phyloP scores from a whole-genome alignment of 2,329 filamentous ascomycete species.

The Aspergillus pseudonomiae region DNA sequence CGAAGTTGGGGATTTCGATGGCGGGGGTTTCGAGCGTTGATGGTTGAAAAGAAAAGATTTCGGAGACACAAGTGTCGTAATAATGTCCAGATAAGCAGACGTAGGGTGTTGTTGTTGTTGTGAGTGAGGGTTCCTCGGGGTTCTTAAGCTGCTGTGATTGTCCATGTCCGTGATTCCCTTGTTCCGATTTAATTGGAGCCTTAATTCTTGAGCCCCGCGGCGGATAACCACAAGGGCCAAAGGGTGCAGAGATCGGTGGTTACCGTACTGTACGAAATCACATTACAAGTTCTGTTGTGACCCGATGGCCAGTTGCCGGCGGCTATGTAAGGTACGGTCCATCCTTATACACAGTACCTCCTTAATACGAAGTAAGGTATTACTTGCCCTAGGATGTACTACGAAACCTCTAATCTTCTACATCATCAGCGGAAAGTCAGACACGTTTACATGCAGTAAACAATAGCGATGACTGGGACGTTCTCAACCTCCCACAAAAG shows the following conservation, averaged over 20 bases:
- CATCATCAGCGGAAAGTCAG: not conserved
- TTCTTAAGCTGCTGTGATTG: slow-evolving; percentile 17
- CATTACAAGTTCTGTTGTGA: not conserved
- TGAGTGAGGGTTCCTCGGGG: slow-evolving; percentile 22
- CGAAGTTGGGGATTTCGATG: slow-evolving; percentile 18
- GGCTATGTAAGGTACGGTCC: not conserved
- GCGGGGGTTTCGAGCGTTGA: slow-evolving; percentile 24
- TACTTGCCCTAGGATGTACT: not conserved
- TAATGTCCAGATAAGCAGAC: slow-evolving; percentile 32
- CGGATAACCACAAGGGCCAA: not conserved
- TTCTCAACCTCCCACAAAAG: too few relatives aligned
- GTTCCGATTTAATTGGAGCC: slow-evolving; percentile 2
- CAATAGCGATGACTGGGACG: not conserved
- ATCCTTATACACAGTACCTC: not conserved
- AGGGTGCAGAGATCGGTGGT: not conserved
- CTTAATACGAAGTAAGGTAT: not conserved
- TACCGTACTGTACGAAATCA: slow-evolving; percentile 1
- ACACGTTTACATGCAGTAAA: not conserved
- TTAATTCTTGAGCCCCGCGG: slow-evolving; percentile 18
- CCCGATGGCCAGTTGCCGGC: not conserved
- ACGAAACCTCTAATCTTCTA: not conserved
- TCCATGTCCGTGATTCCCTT: slow-evolving; percentile 21
- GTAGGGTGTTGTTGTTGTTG: slow-evolving; percentile 20
- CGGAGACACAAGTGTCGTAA: slow-evolving; percentile 40
- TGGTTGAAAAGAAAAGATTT: slow-evolving; percentile 38